These are phyloP conservation scores for Diplodia sapinea DNA, from an alignment of 2,329 filamentous ascomycete species.

Conservation along the genomic window DNA sequence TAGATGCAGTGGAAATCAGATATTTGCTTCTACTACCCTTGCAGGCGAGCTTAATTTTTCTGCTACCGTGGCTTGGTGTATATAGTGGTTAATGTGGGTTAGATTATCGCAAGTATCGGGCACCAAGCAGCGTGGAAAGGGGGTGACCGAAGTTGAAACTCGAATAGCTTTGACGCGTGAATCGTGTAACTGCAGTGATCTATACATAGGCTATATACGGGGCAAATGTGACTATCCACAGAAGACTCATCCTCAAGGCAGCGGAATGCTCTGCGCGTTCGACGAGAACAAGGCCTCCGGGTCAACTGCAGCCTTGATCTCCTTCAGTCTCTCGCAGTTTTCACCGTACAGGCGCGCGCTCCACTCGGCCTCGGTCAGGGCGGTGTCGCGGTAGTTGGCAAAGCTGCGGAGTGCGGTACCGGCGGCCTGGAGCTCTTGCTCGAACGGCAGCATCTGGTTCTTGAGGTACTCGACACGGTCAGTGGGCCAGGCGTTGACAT, in stretches of 20 bases:
- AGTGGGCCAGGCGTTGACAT: conserved; percentile 33
- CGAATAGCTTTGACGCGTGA: neutral
- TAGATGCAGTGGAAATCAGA: no score
- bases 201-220: neutral
- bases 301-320: conserved; percentile 34
- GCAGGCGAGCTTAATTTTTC: no score
- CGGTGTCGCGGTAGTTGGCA: conserved; percentile 36
- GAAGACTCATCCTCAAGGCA: conserved; percentile 6
- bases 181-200: neutral
- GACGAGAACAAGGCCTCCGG: conserved; percentile 34
- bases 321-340: conserved; percentile 36
- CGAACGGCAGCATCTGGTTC: conserved; percentile 34
- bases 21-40: no score
- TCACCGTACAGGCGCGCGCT: conserved; percentile 35
- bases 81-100: no score
- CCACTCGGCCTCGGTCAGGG: conserved; percentile 34
- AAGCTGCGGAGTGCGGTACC: conserved; percentile 34
- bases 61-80: no score
- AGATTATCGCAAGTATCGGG: no score
- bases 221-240: neutral
- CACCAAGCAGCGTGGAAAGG: no score
- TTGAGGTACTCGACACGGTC: conserved; percentile 37
- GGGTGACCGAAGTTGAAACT: neutral
- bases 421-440: conserved; percentile 33
- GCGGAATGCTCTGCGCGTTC: conserved; percentile 34